These are phyloP conservation scores for Nemania diffusa DNA, from an alignment of 2,329 filamentous ascomycete species.

Conservation along the genomic window DNA sequence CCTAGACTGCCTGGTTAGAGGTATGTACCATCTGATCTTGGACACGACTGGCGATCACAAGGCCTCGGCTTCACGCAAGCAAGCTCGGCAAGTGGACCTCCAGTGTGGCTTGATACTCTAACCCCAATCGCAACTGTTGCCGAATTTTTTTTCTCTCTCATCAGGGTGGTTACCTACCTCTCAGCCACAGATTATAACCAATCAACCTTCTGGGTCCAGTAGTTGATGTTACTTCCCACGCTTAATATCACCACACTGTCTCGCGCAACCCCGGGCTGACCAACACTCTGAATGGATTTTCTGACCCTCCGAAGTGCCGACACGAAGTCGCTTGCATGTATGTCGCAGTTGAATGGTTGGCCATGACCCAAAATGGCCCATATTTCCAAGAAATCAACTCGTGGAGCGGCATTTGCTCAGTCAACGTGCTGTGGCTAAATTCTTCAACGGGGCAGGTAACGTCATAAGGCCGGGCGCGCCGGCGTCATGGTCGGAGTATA, in stretches of 20 bases:
- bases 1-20: too few relatives aligned
- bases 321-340: conserved; percentile 36
- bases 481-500: conserved; percentile 19
- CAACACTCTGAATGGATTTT: conserved; percentile 17
- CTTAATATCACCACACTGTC: conserved; percentile 29
- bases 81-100: conserved; percentile 18
- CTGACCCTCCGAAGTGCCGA: conserved; percentile 29
- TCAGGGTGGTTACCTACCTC: conserved; percentile 8
- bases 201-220: background rate
- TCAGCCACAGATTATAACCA: conserved; percentile 32
- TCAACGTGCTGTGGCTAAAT: conserved; percentile 16
- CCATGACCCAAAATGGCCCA: conserved; percentile 20
- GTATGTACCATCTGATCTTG: conserved; percentile 18
- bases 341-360: conserved; percentile 31
- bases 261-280: conserved; percentile 33
- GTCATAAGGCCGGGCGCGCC: conserved; percentile 22
- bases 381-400: conserved; percentile 3
- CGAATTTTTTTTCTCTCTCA: background rate
- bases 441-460: conserved; percentile 19
- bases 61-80: conserved; percentile 16
- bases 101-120: conserved; percentile 32
- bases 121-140: conserved; percentile 12
- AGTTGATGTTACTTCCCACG: background rate
- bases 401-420: conserved; percentile 16
- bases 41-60: conserved; percentile 28